Evolutionary conservation across 352 stramenopile species (phyloP).

Genomic region (Peronospora farinosa): DNA sequence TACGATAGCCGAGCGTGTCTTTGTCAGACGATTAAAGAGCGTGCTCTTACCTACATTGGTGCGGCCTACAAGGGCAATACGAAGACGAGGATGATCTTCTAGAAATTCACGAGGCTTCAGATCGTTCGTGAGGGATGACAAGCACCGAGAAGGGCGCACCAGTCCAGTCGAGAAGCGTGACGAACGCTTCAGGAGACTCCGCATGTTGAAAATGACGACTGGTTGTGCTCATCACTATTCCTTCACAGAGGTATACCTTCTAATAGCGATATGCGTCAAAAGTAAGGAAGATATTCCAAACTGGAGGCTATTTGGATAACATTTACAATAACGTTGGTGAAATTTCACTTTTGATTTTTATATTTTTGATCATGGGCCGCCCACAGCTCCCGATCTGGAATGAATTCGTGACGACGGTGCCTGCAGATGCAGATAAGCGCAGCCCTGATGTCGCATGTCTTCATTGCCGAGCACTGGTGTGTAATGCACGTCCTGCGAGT

Average conservation of each 20-base stretch:
- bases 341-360: too few species aligned
- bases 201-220: constrained; percentile 25
- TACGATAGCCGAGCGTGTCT: constrained; percentile 70
- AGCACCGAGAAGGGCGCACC: constrained; percentile 19
- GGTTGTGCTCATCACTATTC: background rate
- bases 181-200: constrained; percentile 29
- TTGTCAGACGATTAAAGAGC: constrained; percentile 81
- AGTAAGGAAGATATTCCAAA: too few species aligned
- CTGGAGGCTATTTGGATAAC: too few species aligned
- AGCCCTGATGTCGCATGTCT: constrained; percentile 20
- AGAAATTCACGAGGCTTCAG: constrained; percentile 7
- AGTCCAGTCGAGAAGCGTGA: constrained; percentile 9
- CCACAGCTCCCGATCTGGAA: constrained; percentile 27
- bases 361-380: constrained; percentile 14
- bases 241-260: background rate
- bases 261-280: background rate
- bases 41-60: constrained; percentile 85
- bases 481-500: constrained; percentile 15
- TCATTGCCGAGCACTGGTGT: constrained; percentile 13
- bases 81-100: constrained; percentile 50
- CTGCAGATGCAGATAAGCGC: constrained; percentile 17
- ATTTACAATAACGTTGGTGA: too few species aligned
- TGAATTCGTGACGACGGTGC: constrained; percentile 28
- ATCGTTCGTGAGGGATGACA: constrained; percentile 8
- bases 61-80: constrained; percentile 71